Evolutionary conservation across 768 basidiomycete genomes (phyloP), one percentile per base, ranked within the genome.

Genomic region (Hericium erinaceus): DNA sequence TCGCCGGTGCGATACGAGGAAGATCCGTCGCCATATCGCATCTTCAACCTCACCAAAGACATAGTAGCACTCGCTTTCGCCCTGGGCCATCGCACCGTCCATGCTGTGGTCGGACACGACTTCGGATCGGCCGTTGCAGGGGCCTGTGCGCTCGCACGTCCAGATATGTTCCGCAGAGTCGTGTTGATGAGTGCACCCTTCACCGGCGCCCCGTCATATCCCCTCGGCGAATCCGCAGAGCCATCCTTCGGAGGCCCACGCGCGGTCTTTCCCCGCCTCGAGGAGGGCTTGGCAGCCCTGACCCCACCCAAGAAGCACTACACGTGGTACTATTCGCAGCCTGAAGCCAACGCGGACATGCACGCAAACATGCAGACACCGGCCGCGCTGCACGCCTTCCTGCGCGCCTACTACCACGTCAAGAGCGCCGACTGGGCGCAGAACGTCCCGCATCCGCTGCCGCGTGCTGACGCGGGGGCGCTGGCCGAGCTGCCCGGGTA

Each of bases 101-200:
- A 74, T 11, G 71, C 78, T n/a, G 70, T 85, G 41, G 70, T 86
- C 1, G 83, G 83, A 0, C 83, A 85, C 65, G 84, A 85, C 64
- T 78, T 77, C 55, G 84, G 84, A 20, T 80, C 84, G 22, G 6
- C 58, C 33, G 69, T 84, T 37, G 81, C 82, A 2, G 81, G 74
- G 6, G 72, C 73, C 65, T 80, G 79, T 59, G 74, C 81, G 4
- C 74, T 81, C 58, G 74, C 79, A 37, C 73, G 78, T 3, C 83
- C 81, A 1, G 80, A 84, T 58, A 57, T 85, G 3, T 83, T 85
- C 68, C 69, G 66, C 48, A 74, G 77, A 9, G 74, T 83, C 54
- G 78, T 84, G 44, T 65, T 83, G 62, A 83, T 84, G 80, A 84
- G 82, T 59, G 73, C 73, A 3, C 82, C 85, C 0, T 85, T 80